Percentiles rank a stretch among this genome's conserved stretches.
These are phyloP conservation scores for Baeospora myosura DNA, from an alignment of 1,284 basidiomycete species.

Conservation along the genomic window DNA sequence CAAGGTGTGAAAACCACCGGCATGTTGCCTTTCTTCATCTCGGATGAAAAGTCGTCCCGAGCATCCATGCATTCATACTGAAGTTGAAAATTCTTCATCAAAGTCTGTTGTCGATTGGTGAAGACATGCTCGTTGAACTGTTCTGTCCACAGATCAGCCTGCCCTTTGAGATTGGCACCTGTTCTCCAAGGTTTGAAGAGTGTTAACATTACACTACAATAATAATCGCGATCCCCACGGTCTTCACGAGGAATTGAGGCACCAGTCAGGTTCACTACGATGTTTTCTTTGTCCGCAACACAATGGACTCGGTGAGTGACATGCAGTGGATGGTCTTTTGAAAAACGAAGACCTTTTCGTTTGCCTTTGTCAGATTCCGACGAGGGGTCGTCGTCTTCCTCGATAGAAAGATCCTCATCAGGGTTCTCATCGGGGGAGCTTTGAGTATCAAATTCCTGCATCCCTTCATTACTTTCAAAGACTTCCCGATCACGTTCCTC, in stretches of 20 bases:
- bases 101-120: not conserved
- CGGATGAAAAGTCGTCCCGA: conserved; percentile 16
- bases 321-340: not conserved
- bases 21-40: conserved; percentile 9
- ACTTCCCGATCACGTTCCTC: not conserved
- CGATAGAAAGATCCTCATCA: not conserved
- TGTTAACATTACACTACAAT: conserved; percentile 3
- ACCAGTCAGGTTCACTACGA: not conserved
- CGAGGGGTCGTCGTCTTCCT: not conserved
- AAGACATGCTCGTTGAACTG: not conserved
- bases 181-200: conserved; percentile 2
- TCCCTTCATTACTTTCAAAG: too few relatives aligned
- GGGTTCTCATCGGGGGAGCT: not conserved
- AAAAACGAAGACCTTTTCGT: not conserved
- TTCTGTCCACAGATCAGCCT: not conserved
- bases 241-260: not conserved
- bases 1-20: too few relatives aligned
- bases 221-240: not conserved
- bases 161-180: not conserved
- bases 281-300: not conserved
- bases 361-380: not conserved
- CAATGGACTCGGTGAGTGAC: not conserved
- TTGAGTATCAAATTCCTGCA: too few relatives aligned
- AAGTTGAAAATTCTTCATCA: not conserved
- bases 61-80: conserved; percentile 13